Conservation (phyloP, 257 asterid genomes). For the Linderniella brevidens region DNA sequence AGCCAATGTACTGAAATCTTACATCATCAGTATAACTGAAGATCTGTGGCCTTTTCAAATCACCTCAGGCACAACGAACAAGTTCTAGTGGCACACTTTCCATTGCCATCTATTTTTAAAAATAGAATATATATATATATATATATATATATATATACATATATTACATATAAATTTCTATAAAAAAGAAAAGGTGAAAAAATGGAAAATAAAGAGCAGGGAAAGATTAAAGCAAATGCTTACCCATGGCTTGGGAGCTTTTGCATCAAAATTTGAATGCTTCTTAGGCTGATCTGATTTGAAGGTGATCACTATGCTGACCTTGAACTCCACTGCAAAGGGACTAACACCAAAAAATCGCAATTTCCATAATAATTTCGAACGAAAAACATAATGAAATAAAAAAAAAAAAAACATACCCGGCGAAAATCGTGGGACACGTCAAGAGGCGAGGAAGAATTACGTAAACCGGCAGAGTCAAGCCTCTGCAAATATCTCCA, state of each 20-base stretch:
- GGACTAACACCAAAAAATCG: neutral
- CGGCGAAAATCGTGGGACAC: too few relatives aligned
- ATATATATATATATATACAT: too few relatives aligned
- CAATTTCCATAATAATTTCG: neutral
- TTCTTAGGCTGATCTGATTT: neutral
- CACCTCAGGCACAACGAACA: too few relatives aligned
- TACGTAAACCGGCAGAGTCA: neutral
- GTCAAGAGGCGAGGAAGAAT: neutral
- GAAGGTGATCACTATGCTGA: neutral
- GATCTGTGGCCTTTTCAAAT: too few relatives aligned
- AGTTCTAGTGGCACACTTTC: neutral
- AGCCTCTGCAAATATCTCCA: constrained; percentile 4
- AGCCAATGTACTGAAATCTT: too few relatives aligned
- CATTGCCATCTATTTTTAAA: neutral
- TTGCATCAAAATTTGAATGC: neutral
- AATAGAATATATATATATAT: too few relatives aligned
- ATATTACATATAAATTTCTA: too few relatives aligned
- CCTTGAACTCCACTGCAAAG: neutral
- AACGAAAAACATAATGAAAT: neutral
- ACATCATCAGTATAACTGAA: too few relatives aligned
- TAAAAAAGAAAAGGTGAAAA: too few relatives aligned
- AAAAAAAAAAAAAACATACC: too few relatives aligned
- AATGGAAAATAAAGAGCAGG: too few relatives aligned
- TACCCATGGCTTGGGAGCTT: constrained; percentile 2
- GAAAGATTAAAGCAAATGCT: neutral